phyloP scores from a whole-genome alignment of 257 asterid species.

The Solanum lycopersicoides region DNA sequence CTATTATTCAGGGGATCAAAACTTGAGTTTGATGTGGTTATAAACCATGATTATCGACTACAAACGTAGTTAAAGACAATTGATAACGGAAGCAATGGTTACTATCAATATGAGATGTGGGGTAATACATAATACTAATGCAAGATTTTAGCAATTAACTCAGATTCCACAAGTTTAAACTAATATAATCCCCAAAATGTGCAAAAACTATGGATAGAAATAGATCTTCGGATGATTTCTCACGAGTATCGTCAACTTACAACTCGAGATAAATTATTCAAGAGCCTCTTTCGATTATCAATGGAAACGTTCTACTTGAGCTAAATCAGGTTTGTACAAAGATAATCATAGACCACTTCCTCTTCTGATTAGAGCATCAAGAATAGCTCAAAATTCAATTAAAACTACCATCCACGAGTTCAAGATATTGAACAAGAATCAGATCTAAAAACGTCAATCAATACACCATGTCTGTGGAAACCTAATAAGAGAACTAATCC shows the following conservation, averaged over 20 bases:
- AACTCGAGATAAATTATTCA: not conserved
- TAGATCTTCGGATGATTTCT: not conserved
- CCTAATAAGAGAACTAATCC: not conserved
- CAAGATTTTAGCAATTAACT: not conserved
- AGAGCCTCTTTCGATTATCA: not conserved
- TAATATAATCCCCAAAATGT: not conserved
- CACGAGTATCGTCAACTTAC: not conserved
- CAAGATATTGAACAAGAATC: not conserved
- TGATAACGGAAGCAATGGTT: not conserved
- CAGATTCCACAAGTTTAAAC: not conserved
- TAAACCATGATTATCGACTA: not conserved
- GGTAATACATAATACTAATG: not conserved
- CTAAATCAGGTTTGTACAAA: not conserved
- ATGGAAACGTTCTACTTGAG: not conserved
- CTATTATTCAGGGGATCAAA: not conserved
- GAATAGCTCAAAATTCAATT: not conserved
- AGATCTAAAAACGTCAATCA: not conserved
- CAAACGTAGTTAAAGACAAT: not conserved
- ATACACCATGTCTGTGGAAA: not conserved
- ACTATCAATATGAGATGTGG: not conserved
- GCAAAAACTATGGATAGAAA: not conserved
- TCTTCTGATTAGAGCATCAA: not conserved
- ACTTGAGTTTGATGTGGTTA: not conserved
- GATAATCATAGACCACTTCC: not conserved
- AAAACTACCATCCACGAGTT: not conserved